These are phyloP conservation scores for Termitomyces sp. DNA, from an alignment of 768 basidiomycete genomes.

Conservation along the genomic window DNA sequence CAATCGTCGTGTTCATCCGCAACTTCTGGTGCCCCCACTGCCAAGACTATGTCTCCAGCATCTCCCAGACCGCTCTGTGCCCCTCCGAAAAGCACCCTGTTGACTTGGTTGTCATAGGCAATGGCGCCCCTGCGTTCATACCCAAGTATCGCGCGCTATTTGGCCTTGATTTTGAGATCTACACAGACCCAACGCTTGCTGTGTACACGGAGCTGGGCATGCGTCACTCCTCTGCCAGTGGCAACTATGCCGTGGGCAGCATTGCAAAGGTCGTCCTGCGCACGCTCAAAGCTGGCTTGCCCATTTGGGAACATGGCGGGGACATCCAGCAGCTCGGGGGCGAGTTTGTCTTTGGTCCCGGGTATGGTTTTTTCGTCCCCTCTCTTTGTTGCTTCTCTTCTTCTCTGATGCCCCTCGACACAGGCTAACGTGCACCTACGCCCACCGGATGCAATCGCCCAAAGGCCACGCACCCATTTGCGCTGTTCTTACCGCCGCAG, in stretches of 20 bases:
- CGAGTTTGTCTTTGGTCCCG: conserved; percentile 62
- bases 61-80: conserved; percentile 42
- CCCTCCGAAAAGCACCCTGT: too few species aligned
- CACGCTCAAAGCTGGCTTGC: conserved; percentile 71
- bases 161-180: conserved; percentile 60
- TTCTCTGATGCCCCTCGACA: not conserved
- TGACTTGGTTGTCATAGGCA: conserved; percentile 69
- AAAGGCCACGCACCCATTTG: conserved; percentile 70
- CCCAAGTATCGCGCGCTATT: conserved; percentile 76
- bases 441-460: conserved; percentile 80
- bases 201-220: conserved; percentile 78
- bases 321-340: conserved; percentile 80
- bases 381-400: too few species aligned
- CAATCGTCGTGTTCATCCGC: conserved; percentile 81
- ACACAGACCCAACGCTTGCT: conserved; percentile 67
- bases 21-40: conserved; percentile 88
- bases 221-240: conserved; percentile 21
- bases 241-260: conserved; percentile 61
- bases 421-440: conserved; percentile 63
- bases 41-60: conserved; percentile 73
- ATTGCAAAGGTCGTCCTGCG: conserved; percentile 71
- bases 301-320: conserved; percentile 75
- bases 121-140: conserved; percentile 74
- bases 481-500: conserved; percentile 60
- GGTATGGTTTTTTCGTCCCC: conserved; percentile 22